These are phyloP conservation scores for Manihot esculenta DNA, from an alignment of 441 rosid genomes.

Conservation along the genomic window DNA sequence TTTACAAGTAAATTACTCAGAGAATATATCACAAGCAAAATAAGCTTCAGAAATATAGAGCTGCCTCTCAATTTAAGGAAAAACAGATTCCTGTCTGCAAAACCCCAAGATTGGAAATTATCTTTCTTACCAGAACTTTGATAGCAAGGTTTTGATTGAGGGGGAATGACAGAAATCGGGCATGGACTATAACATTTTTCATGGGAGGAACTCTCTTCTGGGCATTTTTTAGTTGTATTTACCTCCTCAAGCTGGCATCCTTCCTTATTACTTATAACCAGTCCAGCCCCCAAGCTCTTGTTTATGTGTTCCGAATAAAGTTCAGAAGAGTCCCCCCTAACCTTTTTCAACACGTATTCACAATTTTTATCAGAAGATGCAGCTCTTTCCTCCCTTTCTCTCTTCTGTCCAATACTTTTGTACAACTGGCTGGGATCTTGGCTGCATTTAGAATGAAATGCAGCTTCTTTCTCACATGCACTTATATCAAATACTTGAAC, in stretches of 20 bases:
- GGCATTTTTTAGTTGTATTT: conserved; percentile 6
- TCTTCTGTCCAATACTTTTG: conserved; percentile 30
- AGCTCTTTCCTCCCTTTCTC: conserved; percentile 37
- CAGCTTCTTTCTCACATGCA: conserved; percentile 52
- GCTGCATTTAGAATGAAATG: conserved; percentile 38
- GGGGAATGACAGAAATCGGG: conserved; percentile 11
- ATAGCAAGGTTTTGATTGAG: conserved; percentile 21
- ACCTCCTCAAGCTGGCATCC: conserved; percentile 6
- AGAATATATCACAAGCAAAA: not conserved
- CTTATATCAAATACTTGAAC: conserved; percentile 52
- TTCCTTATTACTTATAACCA: conserved; percentile 7
- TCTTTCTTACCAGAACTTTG: conserved; percentile 31
- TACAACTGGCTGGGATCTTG: conserved; percentile 28
- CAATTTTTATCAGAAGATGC: conserved; percentile 24
- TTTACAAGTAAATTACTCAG: not conserved
- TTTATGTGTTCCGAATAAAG: conserved; percentile 15
- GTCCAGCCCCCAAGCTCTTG: conserved; percentile 13
- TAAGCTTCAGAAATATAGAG: not conserved
- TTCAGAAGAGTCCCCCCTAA: conserved; percentile 23
- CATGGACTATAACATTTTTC: conserved; percentile 21
- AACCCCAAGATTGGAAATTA: conserved; percentile 1
- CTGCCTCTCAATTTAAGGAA: not conserved
- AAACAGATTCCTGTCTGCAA: not conserved
- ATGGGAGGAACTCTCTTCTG: conserved; percentile 18
- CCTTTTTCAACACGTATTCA: conserved; percentile 26